A percentile compares a stretch with the other conserved stretches of the same genome.
Evolutionary conservation across 306 rosid genomes (phyloP).

Genomic region (Cercis canadensis): DNA sequence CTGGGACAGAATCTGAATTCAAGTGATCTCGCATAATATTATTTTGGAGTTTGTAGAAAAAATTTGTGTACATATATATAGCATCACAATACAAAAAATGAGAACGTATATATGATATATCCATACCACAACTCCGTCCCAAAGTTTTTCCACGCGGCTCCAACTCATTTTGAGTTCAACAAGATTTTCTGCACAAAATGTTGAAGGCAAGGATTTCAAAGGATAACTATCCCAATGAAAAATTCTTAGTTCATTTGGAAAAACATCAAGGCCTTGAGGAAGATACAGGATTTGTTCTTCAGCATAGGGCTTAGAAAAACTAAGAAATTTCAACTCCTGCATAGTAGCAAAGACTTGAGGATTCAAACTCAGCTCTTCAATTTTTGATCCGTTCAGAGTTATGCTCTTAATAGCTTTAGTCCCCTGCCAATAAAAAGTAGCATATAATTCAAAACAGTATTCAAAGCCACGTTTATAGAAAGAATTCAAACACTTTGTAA

Average conservation of each 20-base stretch:
- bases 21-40: no score
- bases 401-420: conserved; percentile 30
- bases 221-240: conserved; percentile 28
- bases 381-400: conserved; percentile 10
- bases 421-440: conserved; percentile 9
- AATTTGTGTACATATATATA: no score
- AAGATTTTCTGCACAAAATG: conserved; percentile 31
- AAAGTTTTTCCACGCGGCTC: conserved; percentile 27
- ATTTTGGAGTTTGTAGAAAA: no score
- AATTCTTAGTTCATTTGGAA: conserved; percentile 16
- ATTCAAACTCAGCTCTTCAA: conserved; percentile 6
- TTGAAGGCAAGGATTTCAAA: conserved; percentile 29
- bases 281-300: conserved; percentile 16
- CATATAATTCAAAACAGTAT: not conserved
- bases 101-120: not conserved
- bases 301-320: not conserved
- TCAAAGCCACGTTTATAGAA: not conserved
- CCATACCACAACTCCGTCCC: conserved; percentile 34
- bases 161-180: conserved; percentile 10
- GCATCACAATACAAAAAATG: not conserved
- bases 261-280: conserved; percentile 25
- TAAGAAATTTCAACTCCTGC: conserved; percentile 16
- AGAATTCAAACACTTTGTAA: not conserved
- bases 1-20: no score
- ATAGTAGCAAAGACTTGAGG: conserved; percentile 10